Evolutionary conservation across 129 eudicot species (phyloP).

Genomic region (sunflower (Helianthus annuus)): DNA sequence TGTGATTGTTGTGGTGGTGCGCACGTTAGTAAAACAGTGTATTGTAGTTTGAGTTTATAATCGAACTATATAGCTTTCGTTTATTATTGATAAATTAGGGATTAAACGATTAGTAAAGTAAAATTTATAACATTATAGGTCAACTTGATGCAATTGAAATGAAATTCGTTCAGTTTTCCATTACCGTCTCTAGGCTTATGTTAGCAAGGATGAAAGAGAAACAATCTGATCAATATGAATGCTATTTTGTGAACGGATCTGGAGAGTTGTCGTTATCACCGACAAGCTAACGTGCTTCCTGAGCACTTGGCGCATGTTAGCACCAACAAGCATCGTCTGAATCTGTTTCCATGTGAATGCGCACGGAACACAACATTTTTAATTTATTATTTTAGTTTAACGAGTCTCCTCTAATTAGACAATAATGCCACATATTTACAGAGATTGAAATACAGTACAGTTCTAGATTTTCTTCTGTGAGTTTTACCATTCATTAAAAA

Average conservation of each 20-base stretch:
- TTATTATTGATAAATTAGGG: background rate
- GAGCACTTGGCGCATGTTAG: constrained; percentile 48
- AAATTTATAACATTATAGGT: background rate
- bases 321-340: constrained; percentile 24
- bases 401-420: background rate
- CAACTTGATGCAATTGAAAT: background rate
- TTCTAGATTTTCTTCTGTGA: constrained; percentile 13
- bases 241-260: constrained; percentile 19
- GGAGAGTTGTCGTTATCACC: constrained; percentile 25
- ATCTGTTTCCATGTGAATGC: constrained; percentile 15
- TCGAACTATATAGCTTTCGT: background rate
- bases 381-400: background rate
- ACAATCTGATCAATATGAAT: constrained; percentile 7
- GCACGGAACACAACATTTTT: constrained; percentile 18
- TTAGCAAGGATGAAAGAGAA: constrained; percentile 20
- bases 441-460: background rate
- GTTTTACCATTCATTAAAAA: constrained; percentile 12
- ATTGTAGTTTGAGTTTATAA: background rate
- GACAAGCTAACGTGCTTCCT: constrained; percentile 41
- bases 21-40: constrained; percentile 4
- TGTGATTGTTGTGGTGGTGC: background rate
- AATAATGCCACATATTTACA: background rate
- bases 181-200: constrained; percentile 11
- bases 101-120: background rate
- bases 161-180: background rate